Evolutionary conservation across 2,329 filamentous ascomycete genomes (phyloP), one percentile per base, ranked within the genome.

Genomic region (Akanthomyces dipterigenus): DNA sequence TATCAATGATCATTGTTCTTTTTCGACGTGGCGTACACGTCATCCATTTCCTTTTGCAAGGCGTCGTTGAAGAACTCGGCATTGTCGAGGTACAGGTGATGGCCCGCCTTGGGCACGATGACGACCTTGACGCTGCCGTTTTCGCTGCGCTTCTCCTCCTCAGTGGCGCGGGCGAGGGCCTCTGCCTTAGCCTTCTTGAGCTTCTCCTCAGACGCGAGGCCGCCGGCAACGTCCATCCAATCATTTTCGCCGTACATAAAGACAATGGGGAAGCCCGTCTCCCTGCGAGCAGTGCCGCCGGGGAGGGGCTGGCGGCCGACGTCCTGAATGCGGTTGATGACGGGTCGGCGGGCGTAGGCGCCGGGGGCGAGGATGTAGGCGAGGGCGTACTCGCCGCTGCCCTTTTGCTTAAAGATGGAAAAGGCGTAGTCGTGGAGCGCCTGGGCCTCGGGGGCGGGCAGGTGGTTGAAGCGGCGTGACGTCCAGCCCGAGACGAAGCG

Each of bases 231-330:
- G 67, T 99, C 95, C 95, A 99, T 99, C 95, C 95, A 99, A 78
- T 99, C 95, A 70, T 95, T 88, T 69, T 98, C 93, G 65, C 95
- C 95, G 71, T 99, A 99, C 89, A 98, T 93, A 71, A 99, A 84
- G 9, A 98, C 83, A 36, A 98, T 80, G 0, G 95, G 93, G 55
- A 92, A 80, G 1, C 93, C 92, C 0, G 82, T 89, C 67, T 86
- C 83, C 61, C 71, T 75, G 45, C 68, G 61, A 18, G 67, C 62
- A 11, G 65, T 63, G 8, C 63, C 65, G 26, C 68, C 67, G 54
- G 69, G 67, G 63, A 83, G 72, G 7, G 74, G 66, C 71, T 96
- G 90, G n/a, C 93, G 82, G 1, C 93, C 93, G 7, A 99, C 88
- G 18, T 88, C 85, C 20, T 95, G 87, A 60, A 99, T 96, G 50